Evolutionary conservation across 768 basidiomycete species (phyloP).

Genomic region (Paxillus rubicundulus): DNA sequence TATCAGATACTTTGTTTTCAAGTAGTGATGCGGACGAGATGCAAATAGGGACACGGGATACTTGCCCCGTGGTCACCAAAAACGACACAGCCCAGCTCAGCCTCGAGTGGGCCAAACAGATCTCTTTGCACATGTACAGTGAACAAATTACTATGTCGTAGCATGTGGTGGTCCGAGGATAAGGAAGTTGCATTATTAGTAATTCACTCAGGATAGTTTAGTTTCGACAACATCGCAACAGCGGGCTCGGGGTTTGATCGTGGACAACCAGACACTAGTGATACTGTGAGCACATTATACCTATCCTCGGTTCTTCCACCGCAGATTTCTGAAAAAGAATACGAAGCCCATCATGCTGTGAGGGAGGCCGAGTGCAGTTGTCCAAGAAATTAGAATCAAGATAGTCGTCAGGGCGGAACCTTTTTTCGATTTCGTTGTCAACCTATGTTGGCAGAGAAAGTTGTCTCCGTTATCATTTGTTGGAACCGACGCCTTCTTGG

Average conservation of each 20-base stretch:
- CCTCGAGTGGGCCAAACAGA: background rate
- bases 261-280: background rate
- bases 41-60: constrained; percentile 3
- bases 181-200: too few relatives aligned
- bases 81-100: too few relatives aligned
- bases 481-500: background rate
- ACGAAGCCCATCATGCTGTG: constrained; percentile 29
- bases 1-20: too few relatives aligned
- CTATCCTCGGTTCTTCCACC: too few relatives aligned
- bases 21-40: too few relatives aligned
- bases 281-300: too few relatives aligned
- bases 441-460: constrained; percentile 1
- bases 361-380: constrained; percentile 26
- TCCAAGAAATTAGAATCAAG: constrained; percentile 22
- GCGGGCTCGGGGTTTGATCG: background rate
- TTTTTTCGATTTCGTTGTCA: constrained; percentile 17
- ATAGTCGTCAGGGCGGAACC: constrained; percentile 3
- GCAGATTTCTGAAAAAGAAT: background rate
- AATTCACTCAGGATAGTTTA: too few relatives aligned
- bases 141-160: background rate
- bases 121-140: background rate
- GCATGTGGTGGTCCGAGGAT: too few relatives aligned
- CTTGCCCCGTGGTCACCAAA: too few relatives aligned
- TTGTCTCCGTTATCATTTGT: constrained; percentile 19
- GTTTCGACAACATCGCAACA: background rate